Conservation (phyloP, 257 asterid species). For the Przewalskia tangutica region DNA sequence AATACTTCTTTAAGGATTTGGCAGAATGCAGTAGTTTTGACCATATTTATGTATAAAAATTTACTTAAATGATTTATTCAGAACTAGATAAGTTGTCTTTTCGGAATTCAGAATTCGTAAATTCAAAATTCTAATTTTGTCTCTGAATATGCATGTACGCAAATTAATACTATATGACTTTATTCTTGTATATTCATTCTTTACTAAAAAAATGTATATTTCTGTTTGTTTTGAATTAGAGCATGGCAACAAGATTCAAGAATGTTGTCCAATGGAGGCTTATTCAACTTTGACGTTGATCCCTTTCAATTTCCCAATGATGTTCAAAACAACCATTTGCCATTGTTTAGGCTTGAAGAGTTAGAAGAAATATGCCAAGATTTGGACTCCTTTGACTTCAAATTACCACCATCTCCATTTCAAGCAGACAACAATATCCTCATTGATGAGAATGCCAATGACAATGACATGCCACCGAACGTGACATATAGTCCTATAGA, state of each 20-base stretch:
- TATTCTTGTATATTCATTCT: too few relatives aligned
- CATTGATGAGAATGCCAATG: neutral
- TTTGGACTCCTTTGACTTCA: constrained; percentile 31
- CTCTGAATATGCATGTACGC: too few relatives aligned
- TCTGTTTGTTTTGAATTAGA: constrained; percentile 10
- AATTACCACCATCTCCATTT: constrained; percentile 6
- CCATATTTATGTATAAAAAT: too few relatives aligned
- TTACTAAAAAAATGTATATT: neutral
- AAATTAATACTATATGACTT: too few relatives aligned
- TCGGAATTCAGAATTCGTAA: too few relatives aligned
- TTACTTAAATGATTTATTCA: too few relatives aligned
- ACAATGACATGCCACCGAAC: neutral
- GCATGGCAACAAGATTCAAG: constrained; percentile 30
- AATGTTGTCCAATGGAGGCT: constrained; percentile 12
- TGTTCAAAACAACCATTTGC: neutral
- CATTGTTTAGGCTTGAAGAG: constrained; percentile 18
- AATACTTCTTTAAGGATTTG: too few relatives aligned
- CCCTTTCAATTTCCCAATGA: constrained; percentile 14
- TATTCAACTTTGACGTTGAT: constrained; percentile 7
- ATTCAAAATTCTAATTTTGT: too few relatives aligned
- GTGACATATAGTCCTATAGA: neutral
- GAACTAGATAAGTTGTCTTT: too few relatives aligned
- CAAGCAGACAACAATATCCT: neutral
- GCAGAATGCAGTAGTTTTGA: too few relatives aligned
- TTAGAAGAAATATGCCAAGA: constrained; percentile 38